These are phyloP conservation scores for Pneumocystis sp. DNA, from an alignment of 1,139 yeast species.

Conservation along the genomic window DNA sequence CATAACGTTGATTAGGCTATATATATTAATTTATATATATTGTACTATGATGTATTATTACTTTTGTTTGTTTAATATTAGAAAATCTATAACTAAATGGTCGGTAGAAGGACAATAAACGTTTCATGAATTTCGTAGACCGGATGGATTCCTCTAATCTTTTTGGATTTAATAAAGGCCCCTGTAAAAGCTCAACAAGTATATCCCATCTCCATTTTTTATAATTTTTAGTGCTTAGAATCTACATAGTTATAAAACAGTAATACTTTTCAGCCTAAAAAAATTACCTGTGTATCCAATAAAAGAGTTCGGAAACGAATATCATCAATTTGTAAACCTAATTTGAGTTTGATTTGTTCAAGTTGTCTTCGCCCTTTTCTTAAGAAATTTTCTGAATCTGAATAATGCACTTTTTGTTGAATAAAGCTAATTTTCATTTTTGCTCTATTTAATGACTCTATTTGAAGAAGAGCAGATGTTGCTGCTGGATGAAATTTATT, in stretches of 20 bases:
- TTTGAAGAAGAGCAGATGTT: conserved; percentile 28
- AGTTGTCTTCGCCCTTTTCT: conserved; percentile 24
- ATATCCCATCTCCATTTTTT: conserved; percentile 81
- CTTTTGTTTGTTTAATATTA: conserved; percentile 35
- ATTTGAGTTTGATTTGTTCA: conserved; percentile 31
- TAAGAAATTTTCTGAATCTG: conserved; percentile 6
- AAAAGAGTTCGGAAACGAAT: conserved; percentile 51
- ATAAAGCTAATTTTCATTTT: background rate
- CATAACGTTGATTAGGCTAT: conserved; percentile 37
- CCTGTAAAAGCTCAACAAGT: conserved; percentile 52
- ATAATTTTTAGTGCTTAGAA: conserved; percentile 57
- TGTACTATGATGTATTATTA: background rate
- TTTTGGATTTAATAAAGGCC: conserved; percentile 59
- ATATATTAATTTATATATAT: background rate
- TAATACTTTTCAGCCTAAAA: background rate
- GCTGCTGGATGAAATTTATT: conserved; percentile 15
- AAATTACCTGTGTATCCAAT: conserved; percentile 44
- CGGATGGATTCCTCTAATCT: conserved; percentile 64
- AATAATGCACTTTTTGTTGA: background rate
- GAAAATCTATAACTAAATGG: conserved; percentile 85
- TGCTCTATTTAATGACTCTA: conserved; percentile 23
- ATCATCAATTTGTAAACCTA: conserved; percentile 52
- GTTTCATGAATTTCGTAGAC: conserved; percentile 72
- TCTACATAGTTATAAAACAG: background rate
- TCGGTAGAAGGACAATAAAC: conserved; percentile 71